phyloP scores from a whole-genome alignment of 495 filamentous ascomycete species.

The Hyaloscypha hepaticicola region DNA sequence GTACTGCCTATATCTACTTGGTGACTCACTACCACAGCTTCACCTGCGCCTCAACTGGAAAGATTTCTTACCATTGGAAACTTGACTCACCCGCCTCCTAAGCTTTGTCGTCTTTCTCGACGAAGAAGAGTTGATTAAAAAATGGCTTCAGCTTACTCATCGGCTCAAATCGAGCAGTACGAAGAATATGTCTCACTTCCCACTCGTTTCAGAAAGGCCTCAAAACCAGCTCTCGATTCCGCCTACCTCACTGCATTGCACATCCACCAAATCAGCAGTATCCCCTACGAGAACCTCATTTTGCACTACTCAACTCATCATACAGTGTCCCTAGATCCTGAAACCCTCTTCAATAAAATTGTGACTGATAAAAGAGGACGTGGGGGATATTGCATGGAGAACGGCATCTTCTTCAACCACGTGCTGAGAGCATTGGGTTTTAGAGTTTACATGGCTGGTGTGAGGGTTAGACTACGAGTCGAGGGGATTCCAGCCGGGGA shows the following conservation, averaged over 20 bases:
- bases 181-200: constrained; percentile 23
- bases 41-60: neutral
- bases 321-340: constrained; percentile 52
- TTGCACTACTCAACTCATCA: constrained; percentile 50
- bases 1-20: neutral
- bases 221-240: constrained; percentile 23
- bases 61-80: neutral
- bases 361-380: constrained; percentile 49
- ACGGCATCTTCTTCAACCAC: constrained; percentile 64
- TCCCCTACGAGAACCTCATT: constrained; percentile 71
- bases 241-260: constrained; percentile 42
- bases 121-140: neutral
- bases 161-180: constrained; percentile 21
- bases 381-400: constrained; percentile 80
- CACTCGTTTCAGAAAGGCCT: constrained; percentile 1
- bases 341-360: constrained; percentile 63
- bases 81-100: neutral
- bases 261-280: constrained; percentile 51
- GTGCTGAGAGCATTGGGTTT: constrained; percentile 65
- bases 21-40: neutral
- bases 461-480: constrained; percentile 25
- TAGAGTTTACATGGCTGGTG: constrained; percentile 47
- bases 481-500: constrained; percentile 44
- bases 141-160: constrained; percentile 18
- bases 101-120: neutral